phyloP scores from a whole-genome alignment of 352 stramenopile genomes.

The Pythium dissimile region DNA sequence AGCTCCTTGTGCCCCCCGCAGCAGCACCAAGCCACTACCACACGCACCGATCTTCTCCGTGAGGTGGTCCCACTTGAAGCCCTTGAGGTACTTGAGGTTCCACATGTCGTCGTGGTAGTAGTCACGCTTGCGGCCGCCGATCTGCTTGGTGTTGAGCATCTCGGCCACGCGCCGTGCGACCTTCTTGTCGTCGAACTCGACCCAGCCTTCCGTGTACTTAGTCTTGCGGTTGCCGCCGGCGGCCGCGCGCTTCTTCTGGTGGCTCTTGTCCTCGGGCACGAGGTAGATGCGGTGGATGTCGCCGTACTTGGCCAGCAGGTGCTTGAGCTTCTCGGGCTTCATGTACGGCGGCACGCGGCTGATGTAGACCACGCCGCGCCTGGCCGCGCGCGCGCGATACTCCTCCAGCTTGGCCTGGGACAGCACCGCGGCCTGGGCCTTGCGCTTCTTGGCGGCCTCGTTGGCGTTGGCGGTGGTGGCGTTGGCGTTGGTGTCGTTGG shows the following conservation, averaged over 20 bases:
- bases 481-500: too few relatives aligned
- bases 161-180: constrained; percentile 92
- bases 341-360: constrained; percentile 95
- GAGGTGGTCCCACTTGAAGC: constrained; percentile 98
- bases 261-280: constrained; percentile 93
- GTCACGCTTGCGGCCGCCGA: constrained; percentile 92
- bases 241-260: constrained; percentile 89
- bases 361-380: constrained; percentile 85
- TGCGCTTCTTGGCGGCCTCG: constrained; percentile 15
- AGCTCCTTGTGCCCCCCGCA: background rate
- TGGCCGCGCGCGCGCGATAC: constrained; percentile 21
- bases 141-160: constrained; percentile 92
- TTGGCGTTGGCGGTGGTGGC: background rate
- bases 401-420: constrained; percentile 20
- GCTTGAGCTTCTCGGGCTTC: constrained; percentile 95
- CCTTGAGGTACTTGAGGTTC: constrained; percentile 99
- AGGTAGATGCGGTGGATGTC: constrained; percentile 95
- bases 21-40: constrained; percentile 32
- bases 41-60: constrained; percentile 96
- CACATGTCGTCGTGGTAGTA: constrained; percentile 98
- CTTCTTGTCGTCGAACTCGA: constrained; percentile 98
- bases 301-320: constrained; percentile 90
- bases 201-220: constrained; percentile 96
- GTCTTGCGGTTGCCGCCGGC: constrained; percentile 86
- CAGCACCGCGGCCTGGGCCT: constrained; percentile 11